Conservation (phyloP, 805 yeast genomes). For the Candida ponderosae region DNA sequence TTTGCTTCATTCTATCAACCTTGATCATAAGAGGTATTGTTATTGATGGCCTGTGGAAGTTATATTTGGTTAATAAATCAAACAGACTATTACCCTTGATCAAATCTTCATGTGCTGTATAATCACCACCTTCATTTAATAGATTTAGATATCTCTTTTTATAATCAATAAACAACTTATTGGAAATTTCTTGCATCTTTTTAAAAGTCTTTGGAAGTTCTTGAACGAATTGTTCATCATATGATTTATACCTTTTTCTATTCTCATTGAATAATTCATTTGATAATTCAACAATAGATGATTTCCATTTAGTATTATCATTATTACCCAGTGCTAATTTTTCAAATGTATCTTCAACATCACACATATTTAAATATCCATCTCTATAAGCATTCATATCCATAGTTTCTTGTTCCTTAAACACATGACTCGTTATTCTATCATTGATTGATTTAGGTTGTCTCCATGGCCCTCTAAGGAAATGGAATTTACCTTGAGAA, state of each 20-base stretch:
- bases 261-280: slow-evolving; percentile 4
- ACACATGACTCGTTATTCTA: slow-evolving; percentile 6
- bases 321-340: no score
- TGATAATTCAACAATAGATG: slow-evolving; percentile 14
- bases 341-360: not conserved
- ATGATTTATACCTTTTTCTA: slow-evolving; percentile 6
- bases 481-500: slow-evolving; percentile 5
- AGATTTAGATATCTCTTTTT: slow-evolving; percentile 15
- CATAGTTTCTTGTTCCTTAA: slow-evolving; percentile 7
- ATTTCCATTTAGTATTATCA: slow-evolving; percentile 17
- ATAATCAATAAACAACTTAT: slow-evolving; percentile 17
- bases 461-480: slow-evolving; percentile 14
- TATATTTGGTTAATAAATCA: not conserved
- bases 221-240: slow-evolving; percentile 10
- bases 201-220: slow-evolving; percentile 10
- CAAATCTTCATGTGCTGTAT: slow-evolving; percentile 12
- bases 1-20: not conserved
- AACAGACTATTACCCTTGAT: no score
- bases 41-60: not conserved
- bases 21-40: no score
- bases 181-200: slow-evolving; percentile 12
- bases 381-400: slow-evolving; percentile 6
- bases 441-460: slow-evolving; percentile 9
- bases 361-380: not conserved
- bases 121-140: slow-evolving; percentile 7